A percentile compares a stretch with the other conserved stretches of the same genome.
Evolutionary conservation across 345 rosid genomes (phyloP).

Genomic region (Lumnitzera littorea): DNA sequence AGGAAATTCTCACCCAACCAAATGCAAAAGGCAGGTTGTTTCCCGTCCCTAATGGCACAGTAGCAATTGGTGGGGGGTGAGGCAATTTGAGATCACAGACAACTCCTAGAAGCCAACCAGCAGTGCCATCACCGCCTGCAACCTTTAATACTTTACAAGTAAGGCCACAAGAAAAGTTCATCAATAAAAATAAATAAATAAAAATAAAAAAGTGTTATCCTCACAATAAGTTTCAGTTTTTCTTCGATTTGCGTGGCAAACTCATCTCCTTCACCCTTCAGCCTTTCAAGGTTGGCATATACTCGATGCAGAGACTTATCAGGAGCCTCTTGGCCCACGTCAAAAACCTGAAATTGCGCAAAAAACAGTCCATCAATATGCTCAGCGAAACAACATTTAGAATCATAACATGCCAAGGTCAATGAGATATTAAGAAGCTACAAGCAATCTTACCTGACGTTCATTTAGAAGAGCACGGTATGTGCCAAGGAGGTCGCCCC

Average conservation of each 20-base stretch:
- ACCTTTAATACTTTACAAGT: slow-evolving; percentile 29
- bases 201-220: slow-evolving; percentile 4
- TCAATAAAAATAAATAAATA: too few species aligned
- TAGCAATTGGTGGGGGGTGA: slow-evolving; percentile 86
- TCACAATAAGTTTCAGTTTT: slow-evolving; percentile 60
- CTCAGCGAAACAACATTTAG: background rate
- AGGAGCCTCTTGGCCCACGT: slow-evolving; percentile 62
- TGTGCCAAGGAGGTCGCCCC: slow-evolving; percentile 64
- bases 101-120: slow-evolving; percentile 97
- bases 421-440: too few species aligned
- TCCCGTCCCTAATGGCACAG: slow-evolving; percentile 97
- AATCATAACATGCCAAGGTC: too few species aligned
- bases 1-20: slow-evolving; percentile 63
- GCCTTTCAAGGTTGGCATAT: slow-evolving; percentile 53
- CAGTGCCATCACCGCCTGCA: slow-evolving; percentile 99
- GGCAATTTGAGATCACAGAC: slow-evolving; percentile 80
- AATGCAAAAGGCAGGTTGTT: slow-evolving; percentile 92
- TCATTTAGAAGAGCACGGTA: slow-evolving; percentile 51
- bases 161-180: too few species aligned
- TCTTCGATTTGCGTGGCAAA: slow-evolving; percentile 40
- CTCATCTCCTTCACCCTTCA: slow-evolving; percentile 33
- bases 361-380: too few species aligned
- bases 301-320: slow-evolving; percentile 48
- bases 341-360: slow-evolving; percentile 47
- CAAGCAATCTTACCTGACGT: slow-evolving; percentile 37